Percentiles rank a stretch among this genome's conserved stretches.
Conservation (phyloP, 139 green algal genomes). For the Desmodesmus armatus region DNA sequence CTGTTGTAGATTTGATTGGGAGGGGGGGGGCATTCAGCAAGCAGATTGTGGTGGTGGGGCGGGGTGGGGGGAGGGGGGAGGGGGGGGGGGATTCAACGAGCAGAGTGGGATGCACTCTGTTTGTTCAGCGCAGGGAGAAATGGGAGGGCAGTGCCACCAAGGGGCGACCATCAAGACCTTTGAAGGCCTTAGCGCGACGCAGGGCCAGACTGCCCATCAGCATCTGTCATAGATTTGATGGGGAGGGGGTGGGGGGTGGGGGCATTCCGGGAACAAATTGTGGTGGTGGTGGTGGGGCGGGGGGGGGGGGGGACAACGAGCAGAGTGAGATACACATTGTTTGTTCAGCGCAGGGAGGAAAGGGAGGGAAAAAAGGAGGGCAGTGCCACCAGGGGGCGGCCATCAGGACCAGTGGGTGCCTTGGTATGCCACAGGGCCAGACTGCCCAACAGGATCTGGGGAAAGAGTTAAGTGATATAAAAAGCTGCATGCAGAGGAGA, state of each 20-base stretch:
- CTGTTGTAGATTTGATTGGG: background rate
- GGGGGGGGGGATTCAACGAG: background rate
- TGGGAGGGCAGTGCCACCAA: slow-evolving; percentile 67
- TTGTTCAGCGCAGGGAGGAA: too few relatives aligned
- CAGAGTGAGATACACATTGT: too few relatives aligned
- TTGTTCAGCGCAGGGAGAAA: too few relatives aligned
- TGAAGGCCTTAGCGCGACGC: slow-evolving; percentile 66
- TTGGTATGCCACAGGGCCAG: slow-evolving; percentile 73
- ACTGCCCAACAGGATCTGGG: slow-evolving; percentile 60
- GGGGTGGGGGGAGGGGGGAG: background rate
- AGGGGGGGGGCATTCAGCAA: background rate
- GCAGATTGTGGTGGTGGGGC: background rate
- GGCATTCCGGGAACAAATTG: background rate
- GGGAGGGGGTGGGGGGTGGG: background rate
- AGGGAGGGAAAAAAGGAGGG: slow-evolving; percentile 57
- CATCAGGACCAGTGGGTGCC: slow-evolving; percentile 48
- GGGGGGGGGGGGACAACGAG: background rate
- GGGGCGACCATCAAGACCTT: slow-evolving; percentile 51
- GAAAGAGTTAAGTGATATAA: too few relatives aligned
- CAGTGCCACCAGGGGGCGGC: slow-evolving; percentile 64
- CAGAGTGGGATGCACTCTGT: too few relatives aligned
- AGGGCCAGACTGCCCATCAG: slow-evolving; percentile 66
- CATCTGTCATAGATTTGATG: slow-evolving; percentile 27
- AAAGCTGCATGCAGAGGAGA: too few relatives aligned
- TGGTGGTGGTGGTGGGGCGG: background rate